phyloP scores from a whole-genome alignment of 129 eudicot species.

The Flaveria bidentis region DNA sequence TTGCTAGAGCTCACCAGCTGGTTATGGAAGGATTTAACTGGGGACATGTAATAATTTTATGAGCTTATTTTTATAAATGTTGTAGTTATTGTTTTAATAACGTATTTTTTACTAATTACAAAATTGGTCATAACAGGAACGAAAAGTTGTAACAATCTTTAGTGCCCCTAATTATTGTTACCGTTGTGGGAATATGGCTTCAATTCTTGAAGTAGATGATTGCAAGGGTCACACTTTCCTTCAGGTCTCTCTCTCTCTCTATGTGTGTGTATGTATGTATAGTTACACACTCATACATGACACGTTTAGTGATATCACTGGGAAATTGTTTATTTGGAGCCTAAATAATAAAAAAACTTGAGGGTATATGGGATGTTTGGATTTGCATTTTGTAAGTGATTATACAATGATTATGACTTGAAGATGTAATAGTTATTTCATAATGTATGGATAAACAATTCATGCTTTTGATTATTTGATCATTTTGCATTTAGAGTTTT shows the following conservation, averaged over 20 bases:
- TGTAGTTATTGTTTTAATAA: slow-evolving; percentile 1
- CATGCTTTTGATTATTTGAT: neutral
- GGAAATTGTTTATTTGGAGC: no score
- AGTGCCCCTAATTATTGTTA: slow-evolving; percentile 96
- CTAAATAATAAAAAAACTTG: no score
- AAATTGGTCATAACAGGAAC: slow-evolving; percentile 57
- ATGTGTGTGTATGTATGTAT: neutral
- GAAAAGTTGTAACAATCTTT: slow-evolving; percentile 86
- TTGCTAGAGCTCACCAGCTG: slow-evolving; percentile 97
- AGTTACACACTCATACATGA: neutral
- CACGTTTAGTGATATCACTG: neutral
- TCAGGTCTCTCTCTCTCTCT: slow-evolving; percentile 57
- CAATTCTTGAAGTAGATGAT: slow-evolving; percentile 88
- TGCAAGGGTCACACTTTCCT: slow-evolving; percentile 83
- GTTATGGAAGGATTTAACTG: slow-evolving; percentile 98
- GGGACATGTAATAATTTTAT: slow-evolving; percentile 65
- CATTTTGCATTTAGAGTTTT: neutral
- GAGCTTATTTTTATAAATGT: neutral
- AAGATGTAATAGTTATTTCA: no score
- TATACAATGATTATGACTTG: no score
- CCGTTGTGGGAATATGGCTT: slow-evolving; percentile 97
- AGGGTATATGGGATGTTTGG: no score
- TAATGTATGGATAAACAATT: neutral
- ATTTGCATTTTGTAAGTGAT: no score
- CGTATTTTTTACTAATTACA: neutral